phyloP scores from a whole-genome alignment of 441 rosid species.

The Eruca vesicaria region DNA sequence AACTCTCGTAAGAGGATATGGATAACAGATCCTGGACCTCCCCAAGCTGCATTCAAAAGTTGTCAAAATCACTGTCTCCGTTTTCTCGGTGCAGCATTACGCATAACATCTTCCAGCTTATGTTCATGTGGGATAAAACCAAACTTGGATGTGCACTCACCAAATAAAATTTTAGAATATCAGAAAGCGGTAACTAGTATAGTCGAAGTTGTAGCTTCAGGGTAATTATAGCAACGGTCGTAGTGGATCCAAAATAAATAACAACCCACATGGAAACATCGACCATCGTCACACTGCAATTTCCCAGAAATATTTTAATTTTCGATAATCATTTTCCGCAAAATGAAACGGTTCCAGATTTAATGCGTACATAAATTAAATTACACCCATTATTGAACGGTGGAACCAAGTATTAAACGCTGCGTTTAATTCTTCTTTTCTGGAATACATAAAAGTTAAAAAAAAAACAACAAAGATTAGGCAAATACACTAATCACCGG shows the following conservation, averaged over 20 bases:
- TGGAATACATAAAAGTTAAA: not conserved
- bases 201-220: not conserved
- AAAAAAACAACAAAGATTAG: not conserved
- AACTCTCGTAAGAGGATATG: constrained; percentile 76
- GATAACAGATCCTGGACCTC: constrained; percentile 51
- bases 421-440: not conserved
- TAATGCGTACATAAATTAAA: not conserved
- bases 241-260: not conserved
- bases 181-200: not conserved
- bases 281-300: not conserved
- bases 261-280: not conserved
- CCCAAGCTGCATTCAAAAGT: constrained; percentile 77
- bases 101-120: constrained; percentile 52
- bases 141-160: not conserved
- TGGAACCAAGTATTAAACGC: not conserved
- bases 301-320: not conserved
- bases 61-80: constrained; percentile 56
- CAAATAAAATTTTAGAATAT: not conserved
- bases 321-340: not conserved
- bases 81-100: constrained; percentile 54
- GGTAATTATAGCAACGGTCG: not conserved
- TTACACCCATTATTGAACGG: not conserved
- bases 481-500: not conserved
- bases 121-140: constrained; percentile 30
- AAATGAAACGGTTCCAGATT: constrained; percentile 1